A percentile compares a stretch with the other conserved stretches of the same genome.
phyloP scores from a whole-genome alignment of 2,329 filamentous ascomycete species.

The Peltaster fructicola region DNA sequence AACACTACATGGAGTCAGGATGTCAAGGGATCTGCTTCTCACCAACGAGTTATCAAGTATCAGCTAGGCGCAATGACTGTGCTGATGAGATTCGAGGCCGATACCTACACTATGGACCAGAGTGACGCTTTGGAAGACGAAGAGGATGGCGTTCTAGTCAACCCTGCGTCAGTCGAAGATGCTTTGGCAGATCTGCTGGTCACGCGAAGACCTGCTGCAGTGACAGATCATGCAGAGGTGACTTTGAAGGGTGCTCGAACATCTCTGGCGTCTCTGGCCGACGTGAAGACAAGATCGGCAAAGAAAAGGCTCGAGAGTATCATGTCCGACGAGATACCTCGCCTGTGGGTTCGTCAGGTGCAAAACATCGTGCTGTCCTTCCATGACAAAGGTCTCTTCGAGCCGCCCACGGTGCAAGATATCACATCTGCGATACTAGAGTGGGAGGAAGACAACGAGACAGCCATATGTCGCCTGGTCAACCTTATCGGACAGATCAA shows the following conservation, averaged over 20 bases:
- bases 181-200: too few species aligned
- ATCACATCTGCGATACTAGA: conserved; percentile 18
- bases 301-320: conserved; percentile 16
- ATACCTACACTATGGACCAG: conserved; percentile 32
- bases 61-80: conserved; percentile 34
- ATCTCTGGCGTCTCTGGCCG: too few species aligned
- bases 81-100: conserved; percentile 39
- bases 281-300: conserved; percentile 33
- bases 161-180: too few species aligned
- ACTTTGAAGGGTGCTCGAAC: too few species aligned
- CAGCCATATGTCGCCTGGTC: conserved; percentile 13
- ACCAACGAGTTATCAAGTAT: conserved; percentile 46
- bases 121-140: conserved; percentile 1
- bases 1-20: conserved; percentile 46
- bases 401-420: conserved; percentile 18
- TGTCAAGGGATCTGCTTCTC: conserved; percentile 37
- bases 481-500: conserved; percentile 16
- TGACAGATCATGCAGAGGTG: too few species aligned
- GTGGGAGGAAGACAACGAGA: conserved; percentile 27
- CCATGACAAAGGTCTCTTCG: conserved; percentile 28
- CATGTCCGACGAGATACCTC: conserved; percentile 25
- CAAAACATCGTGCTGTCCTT: conserved; percentile 35
- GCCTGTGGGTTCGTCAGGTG: conserved; percentile 34
- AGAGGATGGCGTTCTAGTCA: conserved; percentile 1
- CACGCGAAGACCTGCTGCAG: too few species aligned